Base-by-base conservation (phyloP, 345 rosid species). In the Raphanus sativus region DNA sequence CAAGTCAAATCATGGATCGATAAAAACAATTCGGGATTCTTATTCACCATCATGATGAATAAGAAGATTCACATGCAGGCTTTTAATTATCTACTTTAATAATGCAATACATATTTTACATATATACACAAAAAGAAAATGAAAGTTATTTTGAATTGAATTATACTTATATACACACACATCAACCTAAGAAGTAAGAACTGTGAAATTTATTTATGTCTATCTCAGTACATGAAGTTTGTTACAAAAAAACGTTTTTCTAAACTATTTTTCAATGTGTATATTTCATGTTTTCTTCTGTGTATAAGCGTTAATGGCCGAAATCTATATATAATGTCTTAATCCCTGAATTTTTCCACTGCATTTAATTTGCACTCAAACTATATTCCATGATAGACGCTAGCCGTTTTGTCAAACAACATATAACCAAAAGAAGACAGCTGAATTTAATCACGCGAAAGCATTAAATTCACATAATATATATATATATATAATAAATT, bases 11-110 rank as follows among this genome's bases (percentile, higher is more conserved):
- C n/a, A 15, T 42, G 32, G 40, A 59, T 8, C 32, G 55, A 72
- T 10, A 64, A 56, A 52, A 33, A 54, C 56, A 77, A 79, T 34
- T 36, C 7, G 17, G 5, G 33, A 82, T 70, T 82, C 84, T 82
- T 78, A 77, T 66, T 75, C 77, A 67, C 75, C 74, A 71, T 86
- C 58, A 80, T 83, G 81, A 83, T 82, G 78, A 69, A 50, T 36
- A 26, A 38, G 78, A 77, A 82, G 48, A 65, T 73, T 78, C 88
- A 87, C 69, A 5, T 52, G 25, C 59, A 52, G 24, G 56, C 55
- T 50, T 80, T 77, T 84, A 75, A 58, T 80, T 75, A 56, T 59
- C 69, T 82, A 69, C 52, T 13, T 77, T 61, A 81, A 71, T 73
- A 59, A 71, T 62, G 54, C 66, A 62, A 68, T 38, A 81, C 5